Base-by-base conservation (phyloP, 139 green algal species). In the Mychonastes homosphaera region DNA sequence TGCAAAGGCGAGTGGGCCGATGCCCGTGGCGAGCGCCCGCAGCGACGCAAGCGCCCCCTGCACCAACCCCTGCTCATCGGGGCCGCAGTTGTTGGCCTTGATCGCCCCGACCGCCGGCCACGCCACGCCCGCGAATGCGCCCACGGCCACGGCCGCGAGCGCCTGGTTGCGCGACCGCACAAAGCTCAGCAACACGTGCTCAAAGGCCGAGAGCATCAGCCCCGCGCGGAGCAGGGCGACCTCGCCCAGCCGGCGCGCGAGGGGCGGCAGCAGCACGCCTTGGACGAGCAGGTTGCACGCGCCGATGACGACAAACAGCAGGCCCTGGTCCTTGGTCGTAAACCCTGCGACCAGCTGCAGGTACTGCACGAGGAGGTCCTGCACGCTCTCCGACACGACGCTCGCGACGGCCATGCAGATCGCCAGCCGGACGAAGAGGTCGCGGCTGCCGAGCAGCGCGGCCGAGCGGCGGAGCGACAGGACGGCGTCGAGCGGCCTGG, bases 331-430 rank as follows among this genome's bases (percentile, higher is more conserved):
- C 4, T 50, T 41, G 4, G 77, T 81, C n/a, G 52, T 76, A 69
- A 86, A 90, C 28, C 69, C 71, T 32, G 90, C 54, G 35, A 75
- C 76, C 6, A 89, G 56, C 72, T 93, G 82, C 18, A 92, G 69
- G 71, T 92, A 93, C 69, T 93, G 84, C 10, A 84, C 56, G 21
- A 91, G 56, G 48, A 88, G 65, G 57, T 87, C 83, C 27, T 80
- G 67, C 3, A 65, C 44, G 21, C 58, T 47, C 58, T 84, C 79
- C 21, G 44, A 24, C 7, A 78, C 58, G 6, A 77, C 35, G 26
- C 64, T 45, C 18, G 75, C 64, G 32, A 82, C 58, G 5, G 68
- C 76, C 6, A 78, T 62, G 45, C 69, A 75, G 2, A 73, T 28
- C 4, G 78, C 78, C 16, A 87, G 67, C 10, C 51, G 50, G 32